Evolutionary conservation across 2,329 filamentous ascomycete species (phyloP).

Genomic region (Zalaria obscura): DNA sequence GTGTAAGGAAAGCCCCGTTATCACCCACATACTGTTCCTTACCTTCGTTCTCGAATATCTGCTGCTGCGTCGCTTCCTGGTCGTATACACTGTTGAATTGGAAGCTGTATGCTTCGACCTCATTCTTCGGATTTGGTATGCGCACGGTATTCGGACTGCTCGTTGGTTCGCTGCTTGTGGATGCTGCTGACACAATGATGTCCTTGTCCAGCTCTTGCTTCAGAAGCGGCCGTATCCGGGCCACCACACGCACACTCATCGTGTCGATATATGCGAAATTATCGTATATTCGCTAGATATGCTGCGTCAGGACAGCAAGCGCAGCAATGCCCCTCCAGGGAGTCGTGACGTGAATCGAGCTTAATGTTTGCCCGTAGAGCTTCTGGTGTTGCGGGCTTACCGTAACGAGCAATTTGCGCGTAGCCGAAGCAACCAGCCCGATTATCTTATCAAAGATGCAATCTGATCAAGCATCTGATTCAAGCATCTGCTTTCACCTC

Average conservation of each 20-base stretch:
- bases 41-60: slow-evolving; percentile 83
- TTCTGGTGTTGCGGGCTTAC: too few species aligned
- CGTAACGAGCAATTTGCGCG: too few species aligned
- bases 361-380: too few species aligned
- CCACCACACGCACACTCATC: slow-evolving; percentile 67
- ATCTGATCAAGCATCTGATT: too few species aligned
- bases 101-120: slow-evolving; percentile 80
- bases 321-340: too few species aligned
- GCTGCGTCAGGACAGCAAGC: too few species aligned
- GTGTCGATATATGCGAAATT: background rate
- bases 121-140: slow-evolving; percentile 90
- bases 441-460: too few species aligned
- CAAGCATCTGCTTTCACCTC: too few species aligned
- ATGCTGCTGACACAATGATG: slow-evolving; percentile 57
- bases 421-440: too few species aligned
- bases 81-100: slow-evolving; percentile 91
- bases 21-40: slow-evolving; percentile 17
- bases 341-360: too few species aligned
- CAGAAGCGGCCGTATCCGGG: slow-evolving; percentile 77
- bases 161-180: slow-evolving; percentile 17
- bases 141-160: slow-evolving; percentile 53
- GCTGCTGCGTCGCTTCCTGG: slow-evolving; percentile 64
- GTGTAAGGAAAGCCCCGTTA: slow-evolving; percentile 6
- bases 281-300: too few species aligned
- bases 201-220: slow-evolving; percentile 77